A percentile compares a stretch with the other conserved stretches of the same genome.
Evolutionary conservation across 306 rosid genomes (phyloP).

Genomic region (Dryas octopetala): DNA sequence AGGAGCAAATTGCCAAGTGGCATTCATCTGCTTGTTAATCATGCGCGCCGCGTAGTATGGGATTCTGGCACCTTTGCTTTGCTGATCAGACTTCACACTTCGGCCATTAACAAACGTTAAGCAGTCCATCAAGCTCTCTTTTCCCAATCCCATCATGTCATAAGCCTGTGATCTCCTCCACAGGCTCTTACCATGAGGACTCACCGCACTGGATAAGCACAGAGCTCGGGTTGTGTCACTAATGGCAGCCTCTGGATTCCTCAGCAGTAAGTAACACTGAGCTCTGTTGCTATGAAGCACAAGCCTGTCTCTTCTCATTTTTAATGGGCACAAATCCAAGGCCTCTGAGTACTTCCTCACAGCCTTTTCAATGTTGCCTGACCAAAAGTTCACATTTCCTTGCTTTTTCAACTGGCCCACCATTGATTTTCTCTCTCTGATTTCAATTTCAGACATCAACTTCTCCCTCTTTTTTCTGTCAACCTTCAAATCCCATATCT

Average conservation of each 20-base stretch:
- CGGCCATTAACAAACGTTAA: constrained; percentile 39
- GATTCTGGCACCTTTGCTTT: constrained; percentile 31
- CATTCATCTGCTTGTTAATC: constrained; percentile 57
- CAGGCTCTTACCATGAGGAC: constrained; percentile 55
- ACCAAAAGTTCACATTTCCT: constrained; percentile 48
- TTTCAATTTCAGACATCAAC: constrained; percentile 43
- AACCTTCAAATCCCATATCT: constrained; percentile 68
- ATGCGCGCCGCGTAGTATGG: constrained; percentile 51
- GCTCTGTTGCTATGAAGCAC: constrained; percentile 72
- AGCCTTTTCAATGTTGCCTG: constrained; percentile 52
- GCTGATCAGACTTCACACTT: constrained; percentile 12
- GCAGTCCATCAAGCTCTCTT: constrained; percentile 69
- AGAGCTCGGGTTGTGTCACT: constrained; percentile 67
- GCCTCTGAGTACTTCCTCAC: constrained; percentile 56
- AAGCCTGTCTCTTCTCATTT: constrained; percentile 46
- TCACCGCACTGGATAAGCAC: constrained; percentile 44
- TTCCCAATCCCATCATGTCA: constrained; percentile 51
- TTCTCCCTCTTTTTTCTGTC: constrained; percentile 59
- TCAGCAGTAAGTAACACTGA: constrained; percentile 56
- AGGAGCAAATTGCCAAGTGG: constrained; percentile 50
- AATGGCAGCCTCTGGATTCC: constrained; percentile 49
- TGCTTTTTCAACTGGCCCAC: constrained; percentile 38
- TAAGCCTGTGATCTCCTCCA: constrained; percentile 80
- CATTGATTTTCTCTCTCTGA: constrained; percentile 40
- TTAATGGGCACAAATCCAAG: constrained; percentile 43